Evolutionary conservation across 768 basidiomycete species (phyloP).

Genomic region (Amanita exitialis): DNA sequence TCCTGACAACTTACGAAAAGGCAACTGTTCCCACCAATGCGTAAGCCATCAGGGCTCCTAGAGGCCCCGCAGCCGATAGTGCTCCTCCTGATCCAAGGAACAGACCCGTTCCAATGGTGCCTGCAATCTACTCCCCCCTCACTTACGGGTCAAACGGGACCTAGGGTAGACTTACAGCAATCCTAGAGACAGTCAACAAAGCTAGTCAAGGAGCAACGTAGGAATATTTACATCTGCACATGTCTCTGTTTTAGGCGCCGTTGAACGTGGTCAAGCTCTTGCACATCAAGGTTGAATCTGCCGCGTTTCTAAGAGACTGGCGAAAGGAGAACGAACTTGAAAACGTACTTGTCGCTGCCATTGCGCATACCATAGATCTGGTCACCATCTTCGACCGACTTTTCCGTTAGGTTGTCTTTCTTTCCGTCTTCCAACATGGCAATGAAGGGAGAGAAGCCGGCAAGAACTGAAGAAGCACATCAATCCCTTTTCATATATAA

Average conservation of each 20-base stretch:
- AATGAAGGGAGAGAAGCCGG: slow-evolving; percentile 5
- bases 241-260: slow-evolving; percentile 67
- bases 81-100: slow-evolving; percentile 65
- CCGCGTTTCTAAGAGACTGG: background rate
- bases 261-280: slow-evolving; percentile 62
- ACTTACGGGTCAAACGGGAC: background rate
- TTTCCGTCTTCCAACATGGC: slow-evolving; percentile 10
- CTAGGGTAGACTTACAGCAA: slow-evolving; percentile 39
- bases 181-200: slow-evolving; percentile 25
- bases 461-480: slow-evolving; percentile 5
- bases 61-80: slow-evolving; percentile 48
- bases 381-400: slow-evolving; percentile 6
- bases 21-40: slow-evolving; percentile 54
- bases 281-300: slow-evolving; percentile 42
- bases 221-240: slow-evolving; percentile 56
- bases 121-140: slow-evolving; percentile 40
- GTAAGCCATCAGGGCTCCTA: slow-evolving; percentile 60
- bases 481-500: background rate
- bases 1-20: slow-evolving; percentile 36
- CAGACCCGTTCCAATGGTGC: slow-evolving; percentile 66
- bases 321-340: background rate
- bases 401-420: slow-evolving; percentile 1
- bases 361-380: background rate
- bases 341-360: background rate
- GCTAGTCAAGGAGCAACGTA: background rate